phyloP scores from a whole-genome alignment of 2,329 filamentous ascomycete genomes.

The Passalora sequoiae region DNA sequence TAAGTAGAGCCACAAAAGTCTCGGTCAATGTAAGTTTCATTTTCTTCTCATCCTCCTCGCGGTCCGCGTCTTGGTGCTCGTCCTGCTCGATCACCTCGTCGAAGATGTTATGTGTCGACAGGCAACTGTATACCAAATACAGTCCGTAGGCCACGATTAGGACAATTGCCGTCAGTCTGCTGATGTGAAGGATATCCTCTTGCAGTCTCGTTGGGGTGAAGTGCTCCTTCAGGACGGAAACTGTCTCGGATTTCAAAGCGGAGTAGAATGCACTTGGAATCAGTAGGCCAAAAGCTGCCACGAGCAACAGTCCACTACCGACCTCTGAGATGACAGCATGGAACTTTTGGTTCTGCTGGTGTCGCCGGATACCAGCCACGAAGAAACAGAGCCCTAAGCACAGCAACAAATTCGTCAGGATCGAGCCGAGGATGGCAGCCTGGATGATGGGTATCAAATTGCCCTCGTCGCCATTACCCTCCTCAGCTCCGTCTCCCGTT shows the following conservation, averaged over 20 bases:
- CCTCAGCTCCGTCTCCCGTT: slow-evolving; percentile 13
- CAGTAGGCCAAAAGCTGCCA: slow-evolving; percentile 56
- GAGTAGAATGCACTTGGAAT: slow-evolving; percentile 51
- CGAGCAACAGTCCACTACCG: slow-evolving; percentile 68
- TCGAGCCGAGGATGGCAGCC: slow-evolving; percentile 77
- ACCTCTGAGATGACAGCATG: slow-evolving; percentile 72
- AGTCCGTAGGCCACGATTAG: slow-evolving; percentile 61
- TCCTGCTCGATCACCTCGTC: slow-evolving; percentile 68
- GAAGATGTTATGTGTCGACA: slow-evolving; percentile 71
- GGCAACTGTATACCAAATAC: slow-evolving; percentile 65
- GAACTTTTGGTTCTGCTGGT: slow-evolving; percentile 58
- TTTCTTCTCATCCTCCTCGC: slow-evolving; percentile 54
- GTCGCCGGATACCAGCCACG: slow-evolving; percentile 62
- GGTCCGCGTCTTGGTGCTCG: slow-evolving; percentile 61
- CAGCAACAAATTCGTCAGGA: slow-evolving; percentile 73
- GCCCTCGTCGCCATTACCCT: slow-evolving; percentile 29
- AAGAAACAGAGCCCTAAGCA: slow-evolving; percentile 72
- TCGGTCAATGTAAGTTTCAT: slow-evolving; percentile 70
- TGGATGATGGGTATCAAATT: slow-evolving; percentile 56
- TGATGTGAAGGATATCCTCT: slow-evolving; percentile 57
- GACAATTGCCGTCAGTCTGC: slow-evolving; percentile 63
- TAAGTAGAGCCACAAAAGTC: slow-evolving; percentile 57
- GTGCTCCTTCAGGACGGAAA: slow-evolving; percentile 26
- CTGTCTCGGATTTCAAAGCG: slow-evolving; percentile 21
- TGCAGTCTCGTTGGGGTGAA: slow-evolving; percentile 40